Base-by-base conservation (phyloP, 176 grass and related monocot genomes). In the Oryza australiensis region DNA sequence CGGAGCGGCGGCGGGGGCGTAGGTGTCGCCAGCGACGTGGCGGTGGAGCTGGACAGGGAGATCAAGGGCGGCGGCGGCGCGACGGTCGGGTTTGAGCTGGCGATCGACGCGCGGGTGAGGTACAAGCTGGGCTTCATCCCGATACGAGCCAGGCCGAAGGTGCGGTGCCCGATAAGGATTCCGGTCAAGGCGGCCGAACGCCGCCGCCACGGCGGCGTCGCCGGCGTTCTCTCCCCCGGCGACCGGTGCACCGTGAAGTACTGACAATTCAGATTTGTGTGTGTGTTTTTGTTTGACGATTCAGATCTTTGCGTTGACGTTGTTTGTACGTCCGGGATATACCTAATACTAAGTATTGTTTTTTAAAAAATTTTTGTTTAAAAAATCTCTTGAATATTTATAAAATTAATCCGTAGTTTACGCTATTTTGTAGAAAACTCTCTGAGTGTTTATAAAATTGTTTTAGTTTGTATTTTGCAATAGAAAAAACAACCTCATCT, bases 161-260 rank as follows among this genome's bases (percentile, higher is more conserved):
- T 81, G 0, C 11, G 46, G 70, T 87, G 85, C 78, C 29, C 1
- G 9, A 0, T 86, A 5, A 43, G 13, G 77, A 45, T 86, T 15
- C 77, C 85, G 13, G 63, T 81, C 0, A 74, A 43, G 71, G 1
- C 26, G 71, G 1, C 26, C 3, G 85, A 75, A 48, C 14, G 35
- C 46, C 42, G 30, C 4, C 42, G 42, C 4, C 7, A 12, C 2
- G 8, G 12, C 33, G 62, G 77, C 14, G 70, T n/a, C 32, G 2
- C 16, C 53, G 77, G 82, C 64, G 14, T 8, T 32, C 1, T 66
- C 27, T 2, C 13, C 26, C 34, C 72, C 72, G 72, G 66, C 55
- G 83, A 43, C 20, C 40, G 20, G 1, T 85, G 87, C 8, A 45
- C 72, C 15, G 83, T 89, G 33, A 85, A 89, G 77, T 89, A 85